Percentiles rank a stretch among this genome's conserved stretches.
phyloP scores from a whole-genome alignment of 495 filamentous ascomycete genomes.

The Lasiosphaeris hirsuta region DNA sequence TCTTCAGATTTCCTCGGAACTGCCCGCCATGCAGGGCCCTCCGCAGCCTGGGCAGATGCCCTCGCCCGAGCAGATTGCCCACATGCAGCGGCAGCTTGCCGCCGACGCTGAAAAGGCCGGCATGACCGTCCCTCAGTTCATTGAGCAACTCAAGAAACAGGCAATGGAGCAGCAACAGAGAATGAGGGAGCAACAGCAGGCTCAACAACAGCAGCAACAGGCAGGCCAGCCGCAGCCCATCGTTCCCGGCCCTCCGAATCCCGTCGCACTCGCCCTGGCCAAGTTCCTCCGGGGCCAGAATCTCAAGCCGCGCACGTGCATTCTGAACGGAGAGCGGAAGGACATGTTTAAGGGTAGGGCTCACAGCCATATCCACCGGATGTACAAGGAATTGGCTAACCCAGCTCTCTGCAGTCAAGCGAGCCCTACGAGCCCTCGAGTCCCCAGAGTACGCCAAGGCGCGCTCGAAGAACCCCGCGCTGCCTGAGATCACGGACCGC shows the following conservation, averaged over 20 bases:
- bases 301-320: slow-evolving; percentile 86
- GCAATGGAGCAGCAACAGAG: slow-evolving; percentile 66
- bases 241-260: slow-evolving; percentile 73
- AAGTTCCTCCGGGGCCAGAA: slow-evolving; percentile 82
- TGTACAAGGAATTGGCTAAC: neutral
- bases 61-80: slow-evolving; percentile 77
- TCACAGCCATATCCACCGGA: neutral
- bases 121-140: slow-evolving; percentile 72
- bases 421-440: slow-evolving; percentile 88
- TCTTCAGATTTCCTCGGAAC: neutral
- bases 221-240: slow-evolving; percentile 58
- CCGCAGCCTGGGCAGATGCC: slow-evolving; percentile 47
- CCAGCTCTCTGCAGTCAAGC: slow-evolving; percentile 68
- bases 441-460: slow-evolving; percentile 86
- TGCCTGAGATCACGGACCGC: slow-evolving; percentile 83
- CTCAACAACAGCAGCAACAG: slow-evolving; percentile 50
- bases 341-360: slow-evolving; percentile 90
- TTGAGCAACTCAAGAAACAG: slow-evolving; percentile 52
- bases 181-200: slow-evolving; percentile 50
- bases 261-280: slow-evolving; percentile 83
- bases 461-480: slow-evolving; percentile 79
- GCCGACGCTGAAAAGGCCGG: slow-evolving; percentile 70
- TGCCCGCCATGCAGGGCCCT: slow-evolving; percentile 10
- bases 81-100: slow-evolving; percentile 81
- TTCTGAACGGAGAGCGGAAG: slow-evolving; percentile 93